phyloP scores from a whole-genome alignment of 2,329 filamentous ascomycete genomes.

The Dactylellina cionopaga region DNA sequence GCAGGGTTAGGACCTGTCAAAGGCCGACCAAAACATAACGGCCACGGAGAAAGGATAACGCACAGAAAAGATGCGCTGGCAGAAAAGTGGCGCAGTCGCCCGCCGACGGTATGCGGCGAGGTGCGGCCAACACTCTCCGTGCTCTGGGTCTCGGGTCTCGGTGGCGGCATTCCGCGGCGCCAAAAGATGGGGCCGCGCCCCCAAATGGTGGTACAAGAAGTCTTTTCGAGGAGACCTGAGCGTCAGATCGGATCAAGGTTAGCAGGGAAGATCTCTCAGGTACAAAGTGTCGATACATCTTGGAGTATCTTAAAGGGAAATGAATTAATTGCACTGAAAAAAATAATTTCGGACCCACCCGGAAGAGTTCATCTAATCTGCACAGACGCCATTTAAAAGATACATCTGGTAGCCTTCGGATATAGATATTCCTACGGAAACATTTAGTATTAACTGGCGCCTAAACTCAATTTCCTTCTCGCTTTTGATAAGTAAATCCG shows the following conservation, averaged over 20 bases:
- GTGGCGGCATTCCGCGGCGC: slow-evolving; percentile 27
- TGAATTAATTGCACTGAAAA: no score
- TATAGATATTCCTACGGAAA: slow-evolving; percentile 39
- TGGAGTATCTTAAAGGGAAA: slow-evolving; percentile 5
- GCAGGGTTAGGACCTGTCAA: slow-evolving; percentile 31
- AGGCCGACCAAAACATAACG: slow-evolving; percentile 12
- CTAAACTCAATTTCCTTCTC: slow-evolving; percentile 32
- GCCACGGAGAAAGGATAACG: no score
- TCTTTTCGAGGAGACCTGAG: slow-evolving; percentile 11
- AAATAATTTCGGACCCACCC: slow-evolving; percentile 34
- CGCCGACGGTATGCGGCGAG: slow-evolving; percentile 12
- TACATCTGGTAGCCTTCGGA: slow-evolving; percentile 29
- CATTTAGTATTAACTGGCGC: slow-evolving; percentile 38
- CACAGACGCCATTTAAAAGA: slow-evolving; percentile 24
- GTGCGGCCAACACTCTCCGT: slow-evolving; percentile 28
- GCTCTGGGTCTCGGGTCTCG: slow-evolving; percentile 12
- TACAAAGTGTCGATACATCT: slow-evolving; percentile 16
- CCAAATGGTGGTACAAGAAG: slow-evolving; percentile 23
- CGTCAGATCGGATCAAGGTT: slow-evolving; percentile 27
- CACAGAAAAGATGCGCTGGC: slow-evolving; percentile 26
- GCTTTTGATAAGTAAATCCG: slow-evolving; percentile 9
- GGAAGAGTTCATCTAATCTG: slow-evolving; percentile 48
- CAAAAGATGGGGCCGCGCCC: background rate
- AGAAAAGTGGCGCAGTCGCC: slow-evolving; percentile 39
- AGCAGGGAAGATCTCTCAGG: slow-evolving; percentile 29